Base-by-base conservation (phyloP, 352 stramenopile species). In the Phytophthora hibernalis region DNA sequence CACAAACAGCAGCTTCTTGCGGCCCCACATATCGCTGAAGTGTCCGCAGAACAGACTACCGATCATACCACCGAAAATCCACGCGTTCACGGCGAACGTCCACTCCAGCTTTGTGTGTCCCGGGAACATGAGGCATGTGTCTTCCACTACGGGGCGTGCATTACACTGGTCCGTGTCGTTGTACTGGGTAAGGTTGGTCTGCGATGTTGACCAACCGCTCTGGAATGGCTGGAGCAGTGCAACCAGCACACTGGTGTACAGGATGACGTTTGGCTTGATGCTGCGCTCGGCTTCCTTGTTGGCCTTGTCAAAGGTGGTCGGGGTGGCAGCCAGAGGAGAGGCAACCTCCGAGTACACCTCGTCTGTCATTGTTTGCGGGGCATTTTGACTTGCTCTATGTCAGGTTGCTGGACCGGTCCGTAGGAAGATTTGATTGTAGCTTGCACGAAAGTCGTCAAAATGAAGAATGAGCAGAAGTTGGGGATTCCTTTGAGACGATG, bases 151-250 rank as follows among this genome's bases (percentile, higher is more conserved):
- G 12, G 60, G 60, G 24, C 60, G 60, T 1, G 51, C 60, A 45
- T 68, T 68, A 35, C 60, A 68, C 26, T 68, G 42, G 30, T 54
- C 43, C 20, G 60, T 68, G 35, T 68, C 60, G 31, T 40, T 68
- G 51, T 68, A 68, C 35, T 76, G 72, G 1, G 75, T 79, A 7
- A 83, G 54, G 33, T 85, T 86, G 38, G 87, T 61, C 55, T 89
- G 80, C 12, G 74, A 79, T 16, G 82, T 72, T 21, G 72, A 75
- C 83, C 80, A 89, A 38, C 80, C 80, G 55, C 75, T 81, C 54
- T 90, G 79, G 51, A 82, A 68, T 20, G 75, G 56, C 30, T 80
- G 75, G 12, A 90, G 57, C 22, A 91, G 57, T 54, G 69, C 69
- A 33, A 91, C 58, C 13, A 69, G 51, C 5, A 77, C 62, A 28